These are phyloP conservation scores for Eucalyptus erythrocorys DNA, from an alignment of 345 rosid genomes.

Conservation along the genomic window DNA sequence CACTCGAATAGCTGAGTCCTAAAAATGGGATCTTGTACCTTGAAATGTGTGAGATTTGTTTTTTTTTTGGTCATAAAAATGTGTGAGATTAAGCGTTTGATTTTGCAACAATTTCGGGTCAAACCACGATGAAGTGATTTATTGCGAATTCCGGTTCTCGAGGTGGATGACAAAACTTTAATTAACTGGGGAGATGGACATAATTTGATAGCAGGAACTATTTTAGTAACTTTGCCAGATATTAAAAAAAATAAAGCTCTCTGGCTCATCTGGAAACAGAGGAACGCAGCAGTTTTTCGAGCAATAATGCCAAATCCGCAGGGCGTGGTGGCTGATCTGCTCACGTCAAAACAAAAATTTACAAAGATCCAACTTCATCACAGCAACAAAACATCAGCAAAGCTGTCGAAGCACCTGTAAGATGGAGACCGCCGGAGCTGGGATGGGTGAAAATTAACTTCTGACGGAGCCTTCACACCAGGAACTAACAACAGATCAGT, in stretches of 20 bases:
- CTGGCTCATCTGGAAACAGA: no score
- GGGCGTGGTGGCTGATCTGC: no score
- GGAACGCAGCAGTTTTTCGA: no score
- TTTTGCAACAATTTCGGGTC: not conserved
- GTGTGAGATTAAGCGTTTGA: not conserved
- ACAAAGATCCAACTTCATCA: no score
- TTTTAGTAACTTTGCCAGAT: not conserved
- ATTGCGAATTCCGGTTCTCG: not conserved
- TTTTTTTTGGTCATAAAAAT: not conserved
- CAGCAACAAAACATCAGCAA: no score
- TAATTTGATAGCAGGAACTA: not conserved
- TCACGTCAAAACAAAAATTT: no score
- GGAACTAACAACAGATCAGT: no score
- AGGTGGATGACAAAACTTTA: not conserved
- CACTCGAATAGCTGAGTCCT: not conserved
- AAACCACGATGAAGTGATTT: not conserved
- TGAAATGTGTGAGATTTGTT: not conserved
- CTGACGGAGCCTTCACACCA: no score
- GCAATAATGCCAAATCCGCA: no score
- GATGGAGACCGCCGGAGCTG: no score
- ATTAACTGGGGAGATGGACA: not conserved
- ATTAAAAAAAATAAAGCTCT: not conserved
- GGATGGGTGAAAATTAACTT: no score
- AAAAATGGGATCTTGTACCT: not conserved
- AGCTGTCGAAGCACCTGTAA: no score